phyloP scores from a whole-genome alignment of 2,329 filamentous ascomycete species.

The Chaetomium olivaceum region DNA sequence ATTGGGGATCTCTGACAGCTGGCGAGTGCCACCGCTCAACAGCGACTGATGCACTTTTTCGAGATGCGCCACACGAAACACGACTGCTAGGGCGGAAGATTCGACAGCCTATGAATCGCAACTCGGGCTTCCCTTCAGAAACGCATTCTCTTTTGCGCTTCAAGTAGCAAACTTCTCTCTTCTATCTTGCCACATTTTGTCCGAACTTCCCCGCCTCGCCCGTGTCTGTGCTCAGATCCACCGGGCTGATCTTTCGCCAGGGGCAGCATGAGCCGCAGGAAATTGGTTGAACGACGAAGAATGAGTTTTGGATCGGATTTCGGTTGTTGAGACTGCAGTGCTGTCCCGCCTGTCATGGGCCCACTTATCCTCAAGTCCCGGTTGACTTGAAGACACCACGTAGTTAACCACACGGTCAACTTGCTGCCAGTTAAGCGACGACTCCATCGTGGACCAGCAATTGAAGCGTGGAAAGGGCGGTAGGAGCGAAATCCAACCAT shows the following conservation, averaged over 20 bases:
- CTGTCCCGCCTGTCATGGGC: constrained; percentile 13
- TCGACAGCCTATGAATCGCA: background rate
- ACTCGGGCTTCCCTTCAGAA: background rate
- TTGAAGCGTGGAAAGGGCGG: background rate
- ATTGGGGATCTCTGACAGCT: constrained; percentile 25
- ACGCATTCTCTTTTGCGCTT: background rate
- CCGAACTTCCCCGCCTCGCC: constrained; percentile 9
- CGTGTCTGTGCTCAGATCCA: constrained; percentile 20
- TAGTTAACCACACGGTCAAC: background rate
- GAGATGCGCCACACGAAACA: background rate
- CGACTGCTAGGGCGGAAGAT: background rate
- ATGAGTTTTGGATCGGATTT: constrained; percentile 7
- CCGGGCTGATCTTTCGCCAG: constrained; percentile 24
- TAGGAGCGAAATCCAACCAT: background rate
- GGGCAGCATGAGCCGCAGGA: constrained; percentile 14
- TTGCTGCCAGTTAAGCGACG: background rate
- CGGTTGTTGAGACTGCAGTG: constrained; percentile 30
- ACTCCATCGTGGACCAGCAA: background rate
- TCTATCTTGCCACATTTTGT: background rate
- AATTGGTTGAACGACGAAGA: constrained; percentile 31
- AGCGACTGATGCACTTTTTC: background rate
- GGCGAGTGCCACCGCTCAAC: constrained; percentile 10
- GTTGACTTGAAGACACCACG: background rate
- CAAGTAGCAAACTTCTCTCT: background rate
- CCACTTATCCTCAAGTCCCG: background rate